These are phyloP conservation scores for Pascua guehoae DNA, from an alignment of 1,284 basidiomycete genomes.

Conservation along the genomic window DNA sequence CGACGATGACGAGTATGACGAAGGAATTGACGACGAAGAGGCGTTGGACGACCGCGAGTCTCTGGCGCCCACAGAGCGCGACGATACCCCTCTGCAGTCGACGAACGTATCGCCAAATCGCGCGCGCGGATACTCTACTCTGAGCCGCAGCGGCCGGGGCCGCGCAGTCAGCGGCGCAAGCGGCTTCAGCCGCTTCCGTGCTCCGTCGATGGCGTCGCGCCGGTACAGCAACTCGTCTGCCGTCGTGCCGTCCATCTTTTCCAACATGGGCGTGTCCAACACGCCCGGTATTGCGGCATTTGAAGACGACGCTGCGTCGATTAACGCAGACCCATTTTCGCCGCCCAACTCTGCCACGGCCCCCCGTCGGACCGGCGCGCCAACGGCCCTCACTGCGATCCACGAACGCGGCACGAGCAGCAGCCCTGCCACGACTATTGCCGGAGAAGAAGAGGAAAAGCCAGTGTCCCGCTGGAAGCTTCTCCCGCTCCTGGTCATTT, in stretches of 20 bases:
- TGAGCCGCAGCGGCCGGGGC: constrained; percentile 6
- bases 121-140: neutral
- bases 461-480: constrained; percentile 32
- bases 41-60: constrained; percentile 11
- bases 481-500: constrained; percentile 45
- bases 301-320: constrained; percentile 13
- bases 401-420: constrained; percentile 22
- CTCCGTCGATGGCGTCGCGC: constrained; percentile 29
- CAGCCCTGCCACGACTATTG: constrained; percentile 6
- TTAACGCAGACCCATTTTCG: constrained; percentile 34
- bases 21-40: constrained; percentile 18
- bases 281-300: constrained; percentile 29
- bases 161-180: constrained; percentile 9
- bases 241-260: constrained; percentile 45
- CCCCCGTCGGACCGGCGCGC: constrained; percentile 9
- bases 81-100: constrained; percentile 3
- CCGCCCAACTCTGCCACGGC: constrained; percentile 12
- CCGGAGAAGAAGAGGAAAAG: constrained; percentile 23
- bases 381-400: constrained; percentile 38
- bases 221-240: constrained; percentile 44
- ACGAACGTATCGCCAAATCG: constrained; percentile 9
- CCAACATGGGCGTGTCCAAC: constrained; percentile 44
- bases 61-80: constrained; percentile 17
- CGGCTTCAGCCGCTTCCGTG: constrained; percentile 13
- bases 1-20: constrained; percentile 44